Percentiles rank a stretch among this genome's conserved stretches.
These are phyloP conservation scores for Misopates orontium DNA, from an alignment of 257 asterid species.

Conservation along the genomic window DNA sequence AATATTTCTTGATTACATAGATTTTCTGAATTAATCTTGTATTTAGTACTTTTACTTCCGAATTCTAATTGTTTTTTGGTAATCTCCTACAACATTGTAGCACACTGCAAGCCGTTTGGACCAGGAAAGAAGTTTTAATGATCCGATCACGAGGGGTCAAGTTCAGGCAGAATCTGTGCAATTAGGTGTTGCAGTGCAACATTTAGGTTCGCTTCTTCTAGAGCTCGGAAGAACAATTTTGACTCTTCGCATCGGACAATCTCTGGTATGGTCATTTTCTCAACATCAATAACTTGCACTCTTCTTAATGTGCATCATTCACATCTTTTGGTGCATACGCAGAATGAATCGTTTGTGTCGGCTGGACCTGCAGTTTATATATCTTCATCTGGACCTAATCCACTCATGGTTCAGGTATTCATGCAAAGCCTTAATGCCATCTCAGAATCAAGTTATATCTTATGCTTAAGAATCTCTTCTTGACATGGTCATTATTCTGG, in stretches of 20 bases:
- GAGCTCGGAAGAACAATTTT: constrained; percentile 93
- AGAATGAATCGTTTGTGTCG: constrained; percentile 83
- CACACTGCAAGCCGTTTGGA: constrained; percentile 69
- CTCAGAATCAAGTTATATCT: neutral
- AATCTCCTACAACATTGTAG: constrained; percentile 61
- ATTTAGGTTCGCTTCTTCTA: constrained; percentile 80
- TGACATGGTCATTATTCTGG: neutral
- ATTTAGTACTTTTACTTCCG: too few relatives aligned
- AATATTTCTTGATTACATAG: too few relatives aligned
- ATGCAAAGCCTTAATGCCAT: constrained; percentile 13
- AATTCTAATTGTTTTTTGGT: constrained; percentile 19
- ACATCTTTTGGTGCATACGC: constrained; percentile 38
- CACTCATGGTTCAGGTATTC: constrained; percentile 96
- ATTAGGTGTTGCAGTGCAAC: constrained; percentile 87
- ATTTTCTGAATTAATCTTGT: too few relatives aligned
- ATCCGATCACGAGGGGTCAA: constrained; percentile 69
- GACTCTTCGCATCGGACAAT: constrained; percentile 84
- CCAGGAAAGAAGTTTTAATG: constrained; percentile 66
- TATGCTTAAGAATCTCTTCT: neutral
- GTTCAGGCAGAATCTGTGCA: constrained; percentile 65
- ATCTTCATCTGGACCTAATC: constrained; percentile 94
- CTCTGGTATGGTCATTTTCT: constrained; percentile 58
- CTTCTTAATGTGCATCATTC: constrained; percentile 14
- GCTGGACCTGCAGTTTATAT: constrained; percentile 98
- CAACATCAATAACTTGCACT: constrained; percentile 9